phyloP scores from a whole-genome alignment of 305 asterid species.

The Fraxinus greggii region DNA sequence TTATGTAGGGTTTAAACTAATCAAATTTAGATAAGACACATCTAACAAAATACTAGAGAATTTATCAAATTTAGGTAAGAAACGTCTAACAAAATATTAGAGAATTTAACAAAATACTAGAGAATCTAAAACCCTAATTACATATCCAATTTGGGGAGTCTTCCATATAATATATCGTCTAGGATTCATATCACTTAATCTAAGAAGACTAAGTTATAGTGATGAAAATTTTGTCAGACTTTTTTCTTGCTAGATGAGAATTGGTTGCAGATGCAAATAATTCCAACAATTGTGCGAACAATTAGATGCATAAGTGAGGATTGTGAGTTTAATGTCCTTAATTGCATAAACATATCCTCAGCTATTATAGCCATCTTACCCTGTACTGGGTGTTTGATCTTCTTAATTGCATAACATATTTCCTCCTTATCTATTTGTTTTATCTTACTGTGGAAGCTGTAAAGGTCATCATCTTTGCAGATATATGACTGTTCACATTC shows the following conservation, averaged over 20 bases:
- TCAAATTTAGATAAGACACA: not conserved
- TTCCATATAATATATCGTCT: not conserved
- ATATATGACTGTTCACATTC: constrained; percentile 7
- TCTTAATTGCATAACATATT: not conserved
- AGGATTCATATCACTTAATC: not conserved
- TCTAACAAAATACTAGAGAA: not conserved
- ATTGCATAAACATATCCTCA: not conserved
- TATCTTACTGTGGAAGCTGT: not conserved
- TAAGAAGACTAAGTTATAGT: not conserved
- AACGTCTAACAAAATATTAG: not conserved
- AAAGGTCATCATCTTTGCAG: not conserved
- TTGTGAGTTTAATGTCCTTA: not conserved
- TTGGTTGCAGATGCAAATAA: not conserved
- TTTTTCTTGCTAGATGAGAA: not conserved
- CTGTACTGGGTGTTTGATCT: not conserved
- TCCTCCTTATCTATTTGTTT: not conserved
- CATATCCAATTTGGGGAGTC: not conserved
- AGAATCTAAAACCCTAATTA: not conserved
- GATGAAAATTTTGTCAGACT: not conserved
- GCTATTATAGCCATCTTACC: not conserved
- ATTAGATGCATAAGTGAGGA: not conserved
- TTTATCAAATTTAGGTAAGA: not conserved
- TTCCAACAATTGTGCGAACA: not conserved
- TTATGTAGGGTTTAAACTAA: not conserved
- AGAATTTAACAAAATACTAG: not conserved